Evolutionary conservation across 345 rosid species (phyloP).

Genomic region (Boechera retrofracta): DNA sequence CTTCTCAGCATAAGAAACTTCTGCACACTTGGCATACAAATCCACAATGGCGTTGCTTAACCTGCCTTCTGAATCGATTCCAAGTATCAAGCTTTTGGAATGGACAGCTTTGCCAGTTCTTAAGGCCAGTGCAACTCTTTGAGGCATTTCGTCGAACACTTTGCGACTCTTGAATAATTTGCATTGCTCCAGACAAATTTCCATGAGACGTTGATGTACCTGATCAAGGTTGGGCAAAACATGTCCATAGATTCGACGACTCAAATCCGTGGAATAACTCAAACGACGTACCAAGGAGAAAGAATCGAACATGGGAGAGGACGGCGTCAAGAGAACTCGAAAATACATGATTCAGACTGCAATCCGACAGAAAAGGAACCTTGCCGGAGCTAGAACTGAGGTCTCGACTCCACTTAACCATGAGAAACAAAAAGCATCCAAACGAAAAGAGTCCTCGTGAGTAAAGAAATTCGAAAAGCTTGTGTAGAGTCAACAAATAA

Average conservation of each 20-base stretch:
- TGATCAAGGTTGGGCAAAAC: conserved; percentile 23
- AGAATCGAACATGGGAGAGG: conserved; percentile 15
- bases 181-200: conserved; percentile 56
- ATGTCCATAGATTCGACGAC: neutral
- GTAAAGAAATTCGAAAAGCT: conserved; percentile 22
- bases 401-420: conserved; percentile 23
- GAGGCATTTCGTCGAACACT: conserved; percentile 79
- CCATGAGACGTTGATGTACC: conserved; percentile 45
- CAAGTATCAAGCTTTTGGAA: conserved; percentile 55
- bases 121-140: conserved; percentile 47
- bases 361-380: conserved; percentile 9
- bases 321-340: conserved; percentile 20
- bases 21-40: conserved; percentile 80
- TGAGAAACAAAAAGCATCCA: conserved; percentile 15
- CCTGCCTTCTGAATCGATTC: conserved; percentile 54
- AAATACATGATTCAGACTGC: conserved; percentile 24
- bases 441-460: conserved; percentile 27
- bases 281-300: conserved; percentile 41
- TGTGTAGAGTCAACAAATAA: neutral
- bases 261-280: conserved; percentile 41
- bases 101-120: conserved; percentile 58
- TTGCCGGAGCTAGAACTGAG: conserved; percentile 21
- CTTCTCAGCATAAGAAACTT: conserved; percentile 63
- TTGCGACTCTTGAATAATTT: conserved; percentile 51
- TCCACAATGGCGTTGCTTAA: conserved; percentile 71